A percentile compares a stretch with the other conserved stretches of the same genome.
phyloP scores from a whole-genome alignment of 768 basidiomycete species.

The Amanita pseudoporphyria region DNA sequence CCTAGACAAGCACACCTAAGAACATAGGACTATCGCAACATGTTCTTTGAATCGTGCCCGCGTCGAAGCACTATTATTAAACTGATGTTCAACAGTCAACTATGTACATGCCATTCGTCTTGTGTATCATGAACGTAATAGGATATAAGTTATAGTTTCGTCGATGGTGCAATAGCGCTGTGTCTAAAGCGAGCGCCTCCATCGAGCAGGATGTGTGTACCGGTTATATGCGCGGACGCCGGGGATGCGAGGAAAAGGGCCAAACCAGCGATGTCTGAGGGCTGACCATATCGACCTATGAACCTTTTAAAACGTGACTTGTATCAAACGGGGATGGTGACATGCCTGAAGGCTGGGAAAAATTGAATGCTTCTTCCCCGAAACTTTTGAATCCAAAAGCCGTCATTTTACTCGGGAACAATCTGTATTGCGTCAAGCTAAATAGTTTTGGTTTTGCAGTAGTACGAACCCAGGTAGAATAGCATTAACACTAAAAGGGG shows the following conservation, averaged over 20 bases:
- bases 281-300: slow-evolving; percentile 53
- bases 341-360: slow-evolving; percentile 55
- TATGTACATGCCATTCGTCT: neutral
- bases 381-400: slow-evolving; percentile 50
- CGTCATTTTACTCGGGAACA: slow-evolving; percentile 85
- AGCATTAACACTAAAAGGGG: slow-evolving; percentile 59
- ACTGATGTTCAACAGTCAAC: neutral
- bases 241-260: slow-evolving; percentile 61
- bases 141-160: slow-evolving; percentile 23
- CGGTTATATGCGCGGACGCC: slow-evolving; percentile 67
- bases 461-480: slow-evolving; percentile 64
- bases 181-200: slow-evolving; percentile 42
- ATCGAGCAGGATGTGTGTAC: slow-evolving; percentile 61
- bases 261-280: slow-evolving; percentile 65
- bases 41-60: no score
- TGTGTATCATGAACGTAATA: neutral
- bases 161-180: slow-evolving; percentile 18
- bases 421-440: slow-evolving; percentile 21
- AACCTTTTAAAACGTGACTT: slow-evolving; percentile 2
- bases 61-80: neutral
- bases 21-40: neutral
- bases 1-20: neutral
- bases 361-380: slow-evolving; percentile 43
- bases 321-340: neutral
- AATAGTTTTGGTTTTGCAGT: slow-evolving; percentile 7